Base-by-base conservation (phyloP, 352 stramenopile genomes). In the Thraustotheca clavata region DNA sequence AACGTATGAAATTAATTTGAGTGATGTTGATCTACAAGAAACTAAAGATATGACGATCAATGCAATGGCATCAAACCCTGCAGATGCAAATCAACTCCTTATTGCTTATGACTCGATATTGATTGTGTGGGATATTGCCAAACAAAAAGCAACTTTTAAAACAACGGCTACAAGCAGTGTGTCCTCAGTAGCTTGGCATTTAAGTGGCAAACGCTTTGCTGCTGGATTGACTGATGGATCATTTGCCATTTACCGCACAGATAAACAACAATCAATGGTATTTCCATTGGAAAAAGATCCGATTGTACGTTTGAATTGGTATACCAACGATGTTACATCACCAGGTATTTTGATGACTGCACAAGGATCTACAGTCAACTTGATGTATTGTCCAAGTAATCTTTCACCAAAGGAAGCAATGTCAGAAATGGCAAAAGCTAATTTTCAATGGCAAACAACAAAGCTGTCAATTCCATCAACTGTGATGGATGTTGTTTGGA, bases 201-300 rank as follows among this genome's bases (percentile, higher is more conserved):
- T 74, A 4, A 87, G 71, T 52, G 83, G 83, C 9, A 92, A 92
- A 70, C 67, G 79, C 29, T 92, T 92, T 60, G 83, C 83, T 0
- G 80, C 67, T 0, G 80, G 79, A 18, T 92, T 83, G 67, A 78
- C 84, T 29, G 68, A 74, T 18, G 83, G 83, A 29, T 76, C 79
- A 8, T 77, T 89, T 67, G 78, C 70, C 0, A 59, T 88, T 6
- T 89, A 80, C 41, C 76, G 78, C 7, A 36, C 67, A 1, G 83
- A 92, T 43, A 92, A 89, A 67, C 46, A 52, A 22, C 57, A 65
- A 46, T 41, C 29, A 16, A 35, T 5, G 3, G n/a, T 29, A 9
- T 43, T 35, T 39, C 39, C 47, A n/a, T 41, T 22, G 49, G 49
- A 50, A 57, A 68, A 11, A 16, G 35, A 0, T 8, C 40, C 77